Percentiles rank a stretch among this genome's conserved stretches.
phyloP scores from a whole-genome alignment of 352 stramenopile species.

The Pythium folliculosum region DNA sequence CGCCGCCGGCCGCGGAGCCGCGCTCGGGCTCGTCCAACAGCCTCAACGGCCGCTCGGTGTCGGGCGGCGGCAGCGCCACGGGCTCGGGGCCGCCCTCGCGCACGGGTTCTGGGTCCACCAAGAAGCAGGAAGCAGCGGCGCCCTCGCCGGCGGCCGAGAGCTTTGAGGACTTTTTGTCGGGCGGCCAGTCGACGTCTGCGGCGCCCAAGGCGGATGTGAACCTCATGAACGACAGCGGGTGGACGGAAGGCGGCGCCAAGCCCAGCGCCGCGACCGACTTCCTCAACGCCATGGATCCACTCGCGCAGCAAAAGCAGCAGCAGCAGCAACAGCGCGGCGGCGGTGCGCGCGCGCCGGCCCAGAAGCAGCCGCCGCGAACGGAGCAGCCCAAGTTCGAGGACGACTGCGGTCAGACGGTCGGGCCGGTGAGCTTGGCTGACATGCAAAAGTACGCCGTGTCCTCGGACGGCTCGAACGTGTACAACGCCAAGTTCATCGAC shows the following conservation, averaged over 20 bases:
- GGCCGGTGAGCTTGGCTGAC: conserved; percentile 79
- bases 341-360: conserved; percentile 7
- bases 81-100: conserved; percentile 34
- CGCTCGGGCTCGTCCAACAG: conserved; percentile 12
- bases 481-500: conserved; percentile 84
- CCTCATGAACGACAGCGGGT: conserved; percentile 70
- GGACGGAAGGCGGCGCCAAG: conserved; percentile 30
- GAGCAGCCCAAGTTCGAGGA: conserved; percentile 78
- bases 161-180: conserved; percentile 80
- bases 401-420: conserved; percentile 77
- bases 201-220: conserved; percentile 47
- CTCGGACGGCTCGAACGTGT: conserved; percentile 82
- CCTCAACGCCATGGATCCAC: conserved; percentile 66
- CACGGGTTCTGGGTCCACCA: conserved; percentile 40
- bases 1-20: conserved; percentile 14
- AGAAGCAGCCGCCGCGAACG: conserved; percentile 14
- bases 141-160: conserved; percentile 36
- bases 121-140: conserved; percentile 26
- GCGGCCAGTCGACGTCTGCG: conserved; percentile 33
- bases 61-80: conserved; percentile 5
- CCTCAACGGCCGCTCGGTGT: conserved; percentile 11
- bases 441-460: conserved; percentile 75
- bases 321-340: conserved; percentile 8
- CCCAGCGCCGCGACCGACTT: conserved; percentile 45
- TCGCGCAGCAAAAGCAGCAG: conserved; percentile 35